These are phyloP conservation scores for Cornus suecica DNA, from an alignment of 148 eudicot species.

Conservation along the genomic window DNA sequence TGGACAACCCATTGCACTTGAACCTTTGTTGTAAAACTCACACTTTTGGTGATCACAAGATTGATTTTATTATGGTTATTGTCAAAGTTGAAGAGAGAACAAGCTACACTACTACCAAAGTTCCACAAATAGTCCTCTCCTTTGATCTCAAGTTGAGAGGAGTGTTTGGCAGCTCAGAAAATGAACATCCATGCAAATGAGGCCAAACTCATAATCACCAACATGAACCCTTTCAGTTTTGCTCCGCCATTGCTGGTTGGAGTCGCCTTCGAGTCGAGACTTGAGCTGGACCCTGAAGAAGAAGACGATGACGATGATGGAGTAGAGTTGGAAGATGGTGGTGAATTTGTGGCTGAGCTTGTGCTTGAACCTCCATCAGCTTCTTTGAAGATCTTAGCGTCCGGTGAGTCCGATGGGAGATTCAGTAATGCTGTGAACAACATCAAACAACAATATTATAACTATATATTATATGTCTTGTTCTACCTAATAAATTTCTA, in stretches of 20 bases:
- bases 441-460: not conserved
- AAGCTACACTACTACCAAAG: constrained; percentile 5
- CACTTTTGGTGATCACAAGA: not conserved
- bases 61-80: constrained; percentile 17
- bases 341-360: constrained; percentile 13
- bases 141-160: not conserved
- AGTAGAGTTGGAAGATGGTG: constrained; percentile 14
- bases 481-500: no score
- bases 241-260: constrained; percentile 18
- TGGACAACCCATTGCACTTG: not conserved
- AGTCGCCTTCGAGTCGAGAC: constrained; percentile 24
- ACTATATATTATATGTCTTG: no score
- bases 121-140: not conserved
- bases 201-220: constrained; percentile 8
- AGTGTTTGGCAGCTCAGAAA: constrained; percentile 10
- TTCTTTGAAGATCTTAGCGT: constrained; percentile 40
- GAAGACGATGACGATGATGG: constrained; percentile 23
- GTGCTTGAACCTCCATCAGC: constrained; percentile 22
- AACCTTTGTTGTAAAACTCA: not conserved
- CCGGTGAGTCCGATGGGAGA: constrained; percentile 39
- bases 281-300: constrained; percentile 16
- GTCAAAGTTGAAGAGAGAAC: constrained; percentile 5
- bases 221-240: constrained; percentile 6
- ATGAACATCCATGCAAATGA: constrained; percentile 13
- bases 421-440: constrained; percentile 34